Base-by-base conservation (phyloP, 495 filamentous ascomycete species). In the Aspergillus steynii region DNA sequence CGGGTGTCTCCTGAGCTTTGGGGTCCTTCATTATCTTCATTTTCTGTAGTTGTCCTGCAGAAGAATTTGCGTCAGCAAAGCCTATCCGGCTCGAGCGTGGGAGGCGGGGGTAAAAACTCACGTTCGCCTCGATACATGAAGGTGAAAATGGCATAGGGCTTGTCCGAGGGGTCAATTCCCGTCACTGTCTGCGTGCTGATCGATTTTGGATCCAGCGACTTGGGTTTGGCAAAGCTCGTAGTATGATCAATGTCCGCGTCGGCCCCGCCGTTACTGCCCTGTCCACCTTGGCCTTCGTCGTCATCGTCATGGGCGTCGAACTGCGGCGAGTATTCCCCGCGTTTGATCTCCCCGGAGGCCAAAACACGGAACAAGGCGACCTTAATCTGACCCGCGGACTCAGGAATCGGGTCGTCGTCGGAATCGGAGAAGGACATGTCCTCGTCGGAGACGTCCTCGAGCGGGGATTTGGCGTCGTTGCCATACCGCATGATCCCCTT, bases 171-270 rank as follows among this genome's bases (percentile, higher is more conserved):
- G 74, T 99, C 95, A 64, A 99, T 96, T n/a, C 95, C 95, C 27
- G 93, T 98, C 20, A 99, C 95, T 0, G 94, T 97, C 75, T 99
- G 95, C 0, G 96, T 98, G 67, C 93, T 97, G 69, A 99, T 98
- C 8, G 90, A 89, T 76, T 97, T 97, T 1, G 93, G 95, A 77
- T 99, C 96, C 29, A 99, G 82, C 20, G 93, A 88, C 79, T 98
- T 99, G 4, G 95, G 96, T 71, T 98, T 94, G 12, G 96, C 96
- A 74, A 99, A 99, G 69, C 95, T 98, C 28, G 95, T 98, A 50
- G 95, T 98, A 74, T 99, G 95, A 73, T 97, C 96, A 48, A 97
- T 84, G 68, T 97, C 91, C 53, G 81, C 85, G 65, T 84, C 82
- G 48, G 72, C 80, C 26, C 72, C 76, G 25, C 69, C 71, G 34